These are phyloP conservation scores for Malbranchea zuffiana DNA, from an alignment of 2,329 filamentous ascomycete genomes.

Conservation along the genomic window DNA sequence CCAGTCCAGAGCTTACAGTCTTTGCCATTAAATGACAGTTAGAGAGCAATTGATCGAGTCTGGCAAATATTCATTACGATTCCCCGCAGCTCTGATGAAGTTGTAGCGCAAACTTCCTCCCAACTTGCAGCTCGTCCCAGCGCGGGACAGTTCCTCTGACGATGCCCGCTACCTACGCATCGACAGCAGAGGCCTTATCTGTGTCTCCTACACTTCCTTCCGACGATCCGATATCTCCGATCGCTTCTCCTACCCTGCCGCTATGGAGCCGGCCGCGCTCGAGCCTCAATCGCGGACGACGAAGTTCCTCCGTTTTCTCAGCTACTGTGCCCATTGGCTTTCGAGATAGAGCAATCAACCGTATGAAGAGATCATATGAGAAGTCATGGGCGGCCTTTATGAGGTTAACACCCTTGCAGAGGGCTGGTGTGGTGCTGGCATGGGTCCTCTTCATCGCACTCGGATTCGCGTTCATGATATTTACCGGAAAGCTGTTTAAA, in stretches of 20 bases:
- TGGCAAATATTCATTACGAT: no score
- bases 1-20: no score
- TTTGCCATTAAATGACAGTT: no score
- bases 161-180: constrained; percentile 42
- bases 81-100: no score
- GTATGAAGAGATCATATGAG: constrained; percentile 26
- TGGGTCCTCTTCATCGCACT: constrained; percentile 44
- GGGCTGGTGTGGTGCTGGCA: constrained; percentile 45
- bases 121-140: no score
- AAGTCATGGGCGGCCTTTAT: constrained; percentile 26
- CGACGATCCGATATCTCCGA: constrained; percentile 37
- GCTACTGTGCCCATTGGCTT: constrained; percentile 19
- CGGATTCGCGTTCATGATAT: constrained; percentile 60
- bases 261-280: constrained; percentile 42
- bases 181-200: constrained; percentile 43
- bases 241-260: constrained; percentile 33
- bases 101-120: no score
- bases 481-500: constrained; percentile 68
- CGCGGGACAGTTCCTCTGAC: no score
- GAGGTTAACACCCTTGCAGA: constrained; percentile 46
- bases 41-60: no score
- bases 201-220: constrained; percentile 35
- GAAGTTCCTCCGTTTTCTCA: constrained; percentile 30
- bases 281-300: constrained; percentile 21
- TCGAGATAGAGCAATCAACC: constrained; percentile 31